phyloP scores from a whole-genome alignment of 2,329 filamentous ascomycete species.

The Hypoxylon sp. region DNA sequence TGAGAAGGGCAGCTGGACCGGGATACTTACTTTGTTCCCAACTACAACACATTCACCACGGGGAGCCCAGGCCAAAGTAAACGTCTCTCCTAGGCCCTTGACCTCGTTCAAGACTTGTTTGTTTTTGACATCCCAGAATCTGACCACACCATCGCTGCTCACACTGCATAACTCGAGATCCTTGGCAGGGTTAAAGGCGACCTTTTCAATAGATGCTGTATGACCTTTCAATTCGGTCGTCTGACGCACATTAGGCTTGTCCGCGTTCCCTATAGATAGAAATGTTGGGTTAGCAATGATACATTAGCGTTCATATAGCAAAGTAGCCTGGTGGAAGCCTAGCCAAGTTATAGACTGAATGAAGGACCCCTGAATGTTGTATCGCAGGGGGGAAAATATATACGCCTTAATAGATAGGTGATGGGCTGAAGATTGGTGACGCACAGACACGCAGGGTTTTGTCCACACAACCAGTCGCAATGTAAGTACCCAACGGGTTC shows the following conservation, averaged over 20 bases:
- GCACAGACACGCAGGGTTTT: constrained; percentile 79
- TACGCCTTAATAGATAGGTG: background rate
- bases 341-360: background rate
- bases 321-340: background rate
- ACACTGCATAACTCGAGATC: constrained; percentile 83
- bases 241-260: constrained; percentile 78
- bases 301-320: constrained; percentile 11
- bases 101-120: constrained; percentile 79
- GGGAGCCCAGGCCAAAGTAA: constrained; percentile 80
- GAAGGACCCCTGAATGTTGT: background rate
- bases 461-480: constrained; percentile 83
- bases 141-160: constrained; percentile 78
- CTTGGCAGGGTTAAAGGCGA: constrained; percentile 82
- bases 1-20: background rate
- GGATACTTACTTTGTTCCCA: constrained; percentile 72
- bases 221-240: constrained; percentile 82
- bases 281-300: constrained; percentile 11
- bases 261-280: constrained; percentile 74
- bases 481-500: constrained; percentile 86
- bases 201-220: constrained; percentile 75
- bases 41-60: constrained; percentile 78
- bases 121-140: constrained; percentile 84
- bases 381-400: background rate
- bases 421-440: constrained; percentile 48
- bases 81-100: constrained; percentile 74